Evolutionary conservation across 2,329 filamentous ascomycete species (phyloP), one percentile per base, ranked within the genome.

Genomic region (Thelonectria olida): DNA sequence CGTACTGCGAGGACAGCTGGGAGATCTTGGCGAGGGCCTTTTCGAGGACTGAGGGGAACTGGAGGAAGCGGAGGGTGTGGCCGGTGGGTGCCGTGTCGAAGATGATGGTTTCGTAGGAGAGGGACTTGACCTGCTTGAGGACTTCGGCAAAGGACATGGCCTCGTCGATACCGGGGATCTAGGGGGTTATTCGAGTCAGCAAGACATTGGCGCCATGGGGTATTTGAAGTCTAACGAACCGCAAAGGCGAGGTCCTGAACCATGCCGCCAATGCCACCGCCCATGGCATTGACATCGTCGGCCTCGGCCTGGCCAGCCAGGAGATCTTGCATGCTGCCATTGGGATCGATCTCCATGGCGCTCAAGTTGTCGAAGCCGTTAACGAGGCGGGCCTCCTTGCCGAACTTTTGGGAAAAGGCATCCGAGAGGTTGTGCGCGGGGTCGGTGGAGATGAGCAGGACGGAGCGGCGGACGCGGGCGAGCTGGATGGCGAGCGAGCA

Each of bases 71-170:
- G 62, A 99, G 90, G 2, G 96, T 99, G 85, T 99, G 96, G 70
- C 96, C 96, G 15, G 96, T 99, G 15, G 96, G 96, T 4, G 96
- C 96, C 31, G 96, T 99, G 79, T 99, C 96, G 86, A 99, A 99
- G 79, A 99, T 92, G 81, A 99, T 98, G 74, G 95, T 93, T 79
- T 98, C 96, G 86, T 99, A 99, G 50, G 93, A 97, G 76, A 98
- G 91, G 39, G 93, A 97, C 82, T 98, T 98, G 82, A 99, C 96
- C 81, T 99, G 96, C 81, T 99, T 99, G 74, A 99, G 87, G 67
- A 99, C 96, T 82, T 99, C 96, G 77, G 96, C 96, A 76, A 99
- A 99, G 58, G 94, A 97, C 96, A 99, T 99, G 78, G 96, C 96
- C 80, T 99, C 96, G 77, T 99, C 96, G 65, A 99, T 97, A 80